A percentile compares a stretch with the other conserved stretches of the same genome.
Conservation (phyloP, 805 yeast species). For the Kodamaea laetipori region DNA sequence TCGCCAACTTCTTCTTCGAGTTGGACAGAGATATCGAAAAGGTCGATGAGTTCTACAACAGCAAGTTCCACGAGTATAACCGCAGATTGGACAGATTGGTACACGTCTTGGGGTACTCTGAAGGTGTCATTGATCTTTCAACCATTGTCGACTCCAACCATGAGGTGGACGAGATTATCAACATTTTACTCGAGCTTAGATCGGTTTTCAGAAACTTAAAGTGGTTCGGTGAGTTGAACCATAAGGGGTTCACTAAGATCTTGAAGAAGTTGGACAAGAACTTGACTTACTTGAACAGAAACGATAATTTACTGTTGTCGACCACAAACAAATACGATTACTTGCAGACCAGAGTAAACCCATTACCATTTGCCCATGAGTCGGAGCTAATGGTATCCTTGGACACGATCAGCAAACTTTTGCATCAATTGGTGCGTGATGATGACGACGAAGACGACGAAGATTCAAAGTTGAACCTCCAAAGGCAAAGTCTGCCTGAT, state of each 20-base stretch:
- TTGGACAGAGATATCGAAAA: slow-evolving; percentile 80
- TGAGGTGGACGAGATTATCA: slow-evolving; percentile 43
- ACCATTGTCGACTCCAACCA: slow-evolving; percentile 38
- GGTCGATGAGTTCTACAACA: slow-evolving; percentile 77
- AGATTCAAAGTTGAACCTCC: slow-evolving; percentile 3
- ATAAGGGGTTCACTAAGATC: slow-evolving; percentile 85
- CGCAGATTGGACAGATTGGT: slow-evolving; percentile 58
- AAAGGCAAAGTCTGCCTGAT: slow-evolving; percentile 5
- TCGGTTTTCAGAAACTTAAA: slow-evolving; percentile 77
- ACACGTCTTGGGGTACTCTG: slow-evolving; percentile 35
- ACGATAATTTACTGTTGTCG: slow-evolving; percentile 27
- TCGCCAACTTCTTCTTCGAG: slow-evolving; percentile 70
- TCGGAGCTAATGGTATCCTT: slow-evolving; percentile 56
- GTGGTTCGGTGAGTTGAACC: slow-evolving; percentile 93
- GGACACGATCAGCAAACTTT: slow-evolving; percentile 50
- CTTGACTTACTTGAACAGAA: slow-evolving; percentile 30
- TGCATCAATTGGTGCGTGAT: slow-evolving; percentile 50
- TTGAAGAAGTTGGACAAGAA: slow-evolving; percentile 90
- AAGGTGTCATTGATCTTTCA: slow-evolving; percentile 13
- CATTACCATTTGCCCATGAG: slow-evolving; percentile 78
- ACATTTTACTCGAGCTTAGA: slow-evolving; percentile 72
- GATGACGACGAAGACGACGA: slow-evolving; percentile 15
- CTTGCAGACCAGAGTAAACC: slow-evolving; percentile 65
- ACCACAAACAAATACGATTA: slow-evolving; percentile 41
- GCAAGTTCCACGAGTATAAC: slow-evolving; percentile 71